These are phyloP conservation scores for Nitzschia putrida DNA, from an alignment of 108 stramenopile species.

Conservation along the genomic window DNA sequence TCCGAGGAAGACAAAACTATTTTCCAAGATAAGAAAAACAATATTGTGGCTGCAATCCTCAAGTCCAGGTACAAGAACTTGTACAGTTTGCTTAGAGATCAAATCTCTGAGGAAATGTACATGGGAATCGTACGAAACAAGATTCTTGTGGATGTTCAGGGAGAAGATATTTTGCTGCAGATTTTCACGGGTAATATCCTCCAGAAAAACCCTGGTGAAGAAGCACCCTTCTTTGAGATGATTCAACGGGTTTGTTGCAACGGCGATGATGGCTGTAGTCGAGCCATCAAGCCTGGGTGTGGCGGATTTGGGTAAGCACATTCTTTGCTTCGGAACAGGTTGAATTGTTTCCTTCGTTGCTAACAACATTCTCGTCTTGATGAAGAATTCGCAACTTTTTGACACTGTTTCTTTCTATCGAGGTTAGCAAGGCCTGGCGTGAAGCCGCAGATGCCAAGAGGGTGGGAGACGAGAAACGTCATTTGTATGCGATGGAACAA, in stretches of 20 bases:
- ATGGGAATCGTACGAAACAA: slow-evolving; percentile 77
- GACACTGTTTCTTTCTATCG: slow-evolving; percentile 85
- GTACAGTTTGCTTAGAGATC: slow-evolving; percentile 67
- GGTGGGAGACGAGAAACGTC: slow-evolving; percentile 30
- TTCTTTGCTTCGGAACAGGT: background rate
- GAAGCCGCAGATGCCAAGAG: slow-evolving; percentile 62
- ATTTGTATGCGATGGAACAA: slow-evolving; percentile 42
- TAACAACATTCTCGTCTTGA: background rate
- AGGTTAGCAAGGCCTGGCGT: slow-evolving; percentile 81
- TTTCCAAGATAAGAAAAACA: slow-evolving; percentile 33
- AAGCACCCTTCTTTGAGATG: slow-evolving; percentile 89
- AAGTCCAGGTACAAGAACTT: slow-evolving; percentile 78
- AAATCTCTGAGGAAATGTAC: slow-evolving; percentile 74
- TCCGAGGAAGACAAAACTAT: slow-evolving; percentile 31
- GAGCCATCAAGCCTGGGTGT: slow-evolving; percentile 75
- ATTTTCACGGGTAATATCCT: slow-evolving; percentile 87
- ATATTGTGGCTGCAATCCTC: slow-evolving; percentile 55
- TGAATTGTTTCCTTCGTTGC: background rate
- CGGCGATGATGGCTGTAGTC: slow-evolving; percentile 64
- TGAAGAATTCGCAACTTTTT: slow-evolving; percentile 88
- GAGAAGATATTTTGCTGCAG: slow-evolving; percentile 63
- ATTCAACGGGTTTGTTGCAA: slow-evolving; percentile 85
- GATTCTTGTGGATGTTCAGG: slow-evolving; percentile 87
- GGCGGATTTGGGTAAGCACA: slow-evolving; percentile 83
- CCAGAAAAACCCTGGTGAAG: slow-evolving; percentile 64